These are phyloP conservation scores for Boletus sp. DNA, from an alignment of 768 basidiomycete species.

Conservation along the genomic window DNA sequence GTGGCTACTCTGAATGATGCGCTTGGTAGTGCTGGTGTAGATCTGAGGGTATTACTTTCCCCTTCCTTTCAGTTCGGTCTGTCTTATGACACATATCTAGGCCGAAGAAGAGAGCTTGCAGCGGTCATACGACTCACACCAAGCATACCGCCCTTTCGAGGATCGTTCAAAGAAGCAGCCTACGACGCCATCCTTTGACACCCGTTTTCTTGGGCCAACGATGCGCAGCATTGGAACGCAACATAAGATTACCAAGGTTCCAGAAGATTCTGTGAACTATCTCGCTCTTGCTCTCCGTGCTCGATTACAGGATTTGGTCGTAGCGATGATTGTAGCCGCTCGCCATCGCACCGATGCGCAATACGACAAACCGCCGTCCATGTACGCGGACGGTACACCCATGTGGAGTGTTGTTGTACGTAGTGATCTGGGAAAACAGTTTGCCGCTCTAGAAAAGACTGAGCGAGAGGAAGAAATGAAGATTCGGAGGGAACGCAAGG, in stretches of 20 bases:
- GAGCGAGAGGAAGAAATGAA: conserved; percentile 84
- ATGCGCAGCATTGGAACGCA: conserved; percentile 67
- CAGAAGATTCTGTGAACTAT: conserved; percentile 75
- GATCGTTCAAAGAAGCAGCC: conserved; percentile 82
- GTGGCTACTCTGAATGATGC: conserved; percentile 82
- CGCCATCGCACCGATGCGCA: conserved; percentile 69
- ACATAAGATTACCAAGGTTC: conserved; percentile 65
- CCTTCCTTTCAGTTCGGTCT: not conserved
- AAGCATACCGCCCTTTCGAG: conserved; percentile 63
- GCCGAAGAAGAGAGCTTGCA: conserved; percentile 86
- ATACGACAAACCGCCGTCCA: conserved; percentile 63
- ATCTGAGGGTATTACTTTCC: conserved; percentile 58
- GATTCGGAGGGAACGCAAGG: conserved; percentile 73
- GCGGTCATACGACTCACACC: conserved; percentile 59
- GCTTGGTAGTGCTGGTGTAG: conserved; percentile 82
- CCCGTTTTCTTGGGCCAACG: conserved; percentile 57
- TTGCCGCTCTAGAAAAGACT: conserved; percentile 68
- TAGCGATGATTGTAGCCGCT: conserved; percentile 64
- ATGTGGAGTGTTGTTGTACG: conserved; percentile 83
- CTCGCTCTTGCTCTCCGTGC: conserved; percentile 75
- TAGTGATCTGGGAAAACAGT: conserved; percentile 78
- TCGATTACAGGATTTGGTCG: conserved; percentile 68
- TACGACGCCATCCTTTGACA: conserved; percentile 64
- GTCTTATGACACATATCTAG: conserved; percentile 37
- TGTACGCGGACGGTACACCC: conserved; percentile 64